Conservation (phyloP, 768 basidiomycete genomes). For the Amyloporia xantha region DNA sequence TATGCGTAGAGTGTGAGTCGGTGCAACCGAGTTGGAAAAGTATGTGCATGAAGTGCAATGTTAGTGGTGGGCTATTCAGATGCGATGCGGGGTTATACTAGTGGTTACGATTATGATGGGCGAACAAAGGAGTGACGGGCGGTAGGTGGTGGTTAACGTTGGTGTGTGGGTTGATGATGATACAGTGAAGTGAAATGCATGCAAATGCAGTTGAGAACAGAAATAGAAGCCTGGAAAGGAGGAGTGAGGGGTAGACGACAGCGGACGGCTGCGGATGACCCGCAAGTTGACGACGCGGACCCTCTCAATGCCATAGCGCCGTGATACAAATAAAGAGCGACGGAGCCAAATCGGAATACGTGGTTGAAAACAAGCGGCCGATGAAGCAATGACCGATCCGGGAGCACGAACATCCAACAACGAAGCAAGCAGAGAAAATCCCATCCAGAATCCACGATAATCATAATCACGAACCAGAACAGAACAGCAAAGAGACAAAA, state of each 20-base stretch:
- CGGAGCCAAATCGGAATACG: neutral
- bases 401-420: neutral
- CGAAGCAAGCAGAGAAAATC: neutral
- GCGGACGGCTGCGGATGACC: no score
- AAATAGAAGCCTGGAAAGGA: neutral
- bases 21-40: neutral
- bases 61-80: neutral
- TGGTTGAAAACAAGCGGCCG: no score
- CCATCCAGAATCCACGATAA: neutral
- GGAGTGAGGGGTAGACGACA: neutral
- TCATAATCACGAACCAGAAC: neutral
- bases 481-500: neutral
- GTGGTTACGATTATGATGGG: neutral
- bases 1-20: neutral
- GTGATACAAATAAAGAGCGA: neutral
- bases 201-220: neutral
- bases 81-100: neutral
- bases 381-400: neutral
- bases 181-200: neutral
- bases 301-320: no score
- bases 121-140: neutral
- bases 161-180: neutral
- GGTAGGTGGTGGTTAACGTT: neutral
- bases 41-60: neutral
- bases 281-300: no score